These are phyloP conservation scores for Sporisorium reilianum DNA, from an alignment of 1,284 basidiomycete genomes.

Conservation along the genomic window DNA sequence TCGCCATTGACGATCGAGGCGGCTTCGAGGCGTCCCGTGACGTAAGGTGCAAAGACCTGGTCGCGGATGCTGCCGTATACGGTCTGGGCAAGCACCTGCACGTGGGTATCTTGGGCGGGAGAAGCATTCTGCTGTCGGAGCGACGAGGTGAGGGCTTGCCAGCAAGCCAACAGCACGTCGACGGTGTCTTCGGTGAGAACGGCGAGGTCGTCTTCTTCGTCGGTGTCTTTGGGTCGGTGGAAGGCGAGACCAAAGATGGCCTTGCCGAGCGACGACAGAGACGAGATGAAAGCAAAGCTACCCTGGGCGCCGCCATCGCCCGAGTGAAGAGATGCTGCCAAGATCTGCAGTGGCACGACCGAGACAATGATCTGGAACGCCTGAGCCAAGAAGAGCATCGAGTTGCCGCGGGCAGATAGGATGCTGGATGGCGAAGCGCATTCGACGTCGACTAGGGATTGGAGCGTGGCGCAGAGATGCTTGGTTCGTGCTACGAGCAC, in stretches of 20 bases:
- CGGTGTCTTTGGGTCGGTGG: slow-evolving; percentile 33
- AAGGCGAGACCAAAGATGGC: slow-evolving; percentile 52
- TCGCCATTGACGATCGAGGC: slow-evolving; percentile 29
- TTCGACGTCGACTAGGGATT: slow-evolving; percentile 45
- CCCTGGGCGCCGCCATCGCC: slow-evolving; percentile 21
- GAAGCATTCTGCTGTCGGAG: slow-evolving; percentile 29
- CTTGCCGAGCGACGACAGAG: slow-evolving; percentile 39
- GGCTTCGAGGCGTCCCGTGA: slow-evolving; percentile 53
- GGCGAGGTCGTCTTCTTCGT: slow-evolving; percentile 56
- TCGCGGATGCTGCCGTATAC: slow-evolving; percentile 51
- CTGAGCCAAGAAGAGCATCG: slow-evolving; percentile 51
- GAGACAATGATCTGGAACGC: slow-evolving; percentile 42
- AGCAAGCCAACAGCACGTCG: slow-evolving; percentile 46
- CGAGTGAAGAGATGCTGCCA: slow-evolving; percentile 27
- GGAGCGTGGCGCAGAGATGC: slow-evolving; percentile 40
- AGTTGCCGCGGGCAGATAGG: slow-evolving; percentile 42
- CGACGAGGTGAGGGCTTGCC: slow-evolving; percentile 37
- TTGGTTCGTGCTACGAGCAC: slow-evolving; percentile 33
- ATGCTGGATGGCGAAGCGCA: slow-evolving; percentile 17
- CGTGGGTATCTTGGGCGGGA: slow-evolving; percentile 24
- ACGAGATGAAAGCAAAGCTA: slow-evolving; percentile 35
- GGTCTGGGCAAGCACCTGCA: slow-evolving; percentile 33
- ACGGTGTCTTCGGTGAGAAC: slow-evolving; percentile 52
- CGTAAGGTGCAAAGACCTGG: slow-evolving; percentile 58
- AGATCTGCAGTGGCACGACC: slow-evolving; percentile 36